phyloP scores from a whole-genome alignment of 2,329 filamentous ascomycete species.

The Fusarium verrucosum region DNA sequence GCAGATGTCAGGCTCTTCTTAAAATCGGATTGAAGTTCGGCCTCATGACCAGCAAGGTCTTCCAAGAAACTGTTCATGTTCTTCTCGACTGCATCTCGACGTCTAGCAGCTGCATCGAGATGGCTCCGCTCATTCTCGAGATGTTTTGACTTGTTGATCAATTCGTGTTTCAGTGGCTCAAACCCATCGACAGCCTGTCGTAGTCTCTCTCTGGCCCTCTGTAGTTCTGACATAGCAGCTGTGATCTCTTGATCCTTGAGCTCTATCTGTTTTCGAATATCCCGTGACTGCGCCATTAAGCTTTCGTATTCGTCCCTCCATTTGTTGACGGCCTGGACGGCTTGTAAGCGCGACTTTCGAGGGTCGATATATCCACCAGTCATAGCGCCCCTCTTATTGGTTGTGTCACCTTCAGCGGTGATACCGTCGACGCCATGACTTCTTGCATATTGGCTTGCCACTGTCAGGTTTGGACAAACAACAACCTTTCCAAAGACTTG shows the following conservation, averaged over 20 bases:
- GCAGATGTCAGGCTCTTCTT: slow-evolving; percentile 84
- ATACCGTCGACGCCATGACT: slow-evolving; percentile 93
- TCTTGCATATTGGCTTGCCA: slow-evolving; percentile 90
- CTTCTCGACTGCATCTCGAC: slow-evolving; percentile 74
- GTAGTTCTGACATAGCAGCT: slow-evolving; percentile 80
- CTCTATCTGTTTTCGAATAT: slow-evolving; percentile 77
- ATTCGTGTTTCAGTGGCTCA: slow-evolving; percentile 79
- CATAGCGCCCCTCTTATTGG: slow-evolving; percentile 93
- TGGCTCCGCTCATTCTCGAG: slow-evolving; percentile 77
- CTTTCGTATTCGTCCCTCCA: slow-evolving; percentile 79
- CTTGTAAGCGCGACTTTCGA: slow-evolving; percentile 85
- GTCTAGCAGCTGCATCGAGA: slow-evolving; percentile 73
- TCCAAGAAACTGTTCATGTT: slow-evolving; percentile 81
- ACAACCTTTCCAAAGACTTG: slow-evolving; percentile 97
- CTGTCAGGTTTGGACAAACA: slow-evolving; percentile 87
- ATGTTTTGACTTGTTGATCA: slow-evolving; percentile 78
- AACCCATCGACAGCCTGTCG: slow-evolving; percentile 83
- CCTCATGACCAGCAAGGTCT: slow-evolving; percentile 78
- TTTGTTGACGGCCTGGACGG: slow-evolving; percentile 77
- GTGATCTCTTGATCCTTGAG: slow-evolving; percentile 90
- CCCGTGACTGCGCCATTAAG: slow-evolving; percentile 68
- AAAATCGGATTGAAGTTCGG: slow-evolving; percentile 86
- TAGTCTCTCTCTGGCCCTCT: slow-evolving; percentile 82
- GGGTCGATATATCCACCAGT: slow-evolving; percentile 94
- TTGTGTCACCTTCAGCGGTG: slow-evolving; percentile 92